phyloP scores from a whole-genome alignment of 1,284 basidiomycete species.

The Mycosarcoma mackinlayi region DNA sequence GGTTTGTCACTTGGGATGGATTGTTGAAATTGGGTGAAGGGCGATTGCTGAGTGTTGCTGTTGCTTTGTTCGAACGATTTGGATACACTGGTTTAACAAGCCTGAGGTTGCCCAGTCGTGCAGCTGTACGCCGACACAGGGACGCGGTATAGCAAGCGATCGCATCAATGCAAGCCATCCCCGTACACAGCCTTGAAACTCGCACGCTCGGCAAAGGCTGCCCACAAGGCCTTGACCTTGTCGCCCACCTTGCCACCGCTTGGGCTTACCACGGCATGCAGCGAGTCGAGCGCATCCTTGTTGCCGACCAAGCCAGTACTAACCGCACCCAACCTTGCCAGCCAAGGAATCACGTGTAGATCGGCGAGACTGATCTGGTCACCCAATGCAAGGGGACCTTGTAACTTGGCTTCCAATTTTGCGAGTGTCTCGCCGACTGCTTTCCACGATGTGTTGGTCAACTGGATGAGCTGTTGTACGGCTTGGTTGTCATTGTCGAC shows the following conservation, averaged over 20 bases:
- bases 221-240: slow-evolving; percentile 35
- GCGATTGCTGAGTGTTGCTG: no score
- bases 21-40: no score
- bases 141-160: no score
- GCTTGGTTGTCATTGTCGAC: slow-evolving; percentile 26
- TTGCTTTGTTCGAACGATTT: no score
- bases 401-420: slow-evolving; percentile 74
- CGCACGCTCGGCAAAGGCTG: slow-evolving; percentile 19
- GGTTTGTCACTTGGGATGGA: no score
- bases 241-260: slow-evolving; percentile 19
- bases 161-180: slow-evolving; percentile 50
- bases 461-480: slow-evolving; percentile 66
- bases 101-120: no score
- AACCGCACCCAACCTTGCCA: slow-evolving; percentile 71
- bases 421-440: slow-evolving; percentile 71
- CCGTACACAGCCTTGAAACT: slow-evolving; percentile 49
- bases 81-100: no score
- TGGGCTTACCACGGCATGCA: slow-evolving; percentile 9
- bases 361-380: slow-evolving; percentile 81
- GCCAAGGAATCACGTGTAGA: slow-evolving; percentile 81
- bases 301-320: slow-evolving; percentile 1
- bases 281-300: neutral
- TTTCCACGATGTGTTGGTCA: slow-evolving; percentile 71
- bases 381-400: slow-evolving; percentile 80
- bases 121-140: no score